A percentile compares a stretch with the other conserved stretches of the same genome.
Evolutionary conservation across 164 flowering plant species (phyloP).

Genomic region (Magnolia sinica): DNA sequence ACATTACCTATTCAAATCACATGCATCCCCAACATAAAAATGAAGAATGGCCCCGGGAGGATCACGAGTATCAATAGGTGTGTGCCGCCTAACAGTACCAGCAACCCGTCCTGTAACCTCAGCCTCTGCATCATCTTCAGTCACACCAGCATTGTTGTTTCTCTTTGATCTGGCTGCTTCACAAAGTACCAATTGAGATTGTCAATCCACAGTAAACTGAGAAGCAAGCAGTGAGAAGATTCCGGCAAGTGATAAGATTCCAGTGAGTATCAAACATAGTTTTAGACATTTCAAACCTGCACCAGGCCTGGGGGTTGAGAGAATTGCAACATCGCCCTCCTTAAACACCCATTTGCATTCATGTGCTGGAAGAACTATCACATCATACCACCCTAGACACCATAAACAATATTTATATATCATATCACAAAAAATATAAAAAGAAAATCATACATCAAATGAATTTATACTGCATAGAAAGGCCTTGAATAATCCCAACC

Average conservation of each 20-base stretch:
- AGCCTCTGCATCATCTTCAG: slow-evolving; percentile 50
- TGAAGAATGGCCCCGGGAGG: slow-evolving; percentile 87
- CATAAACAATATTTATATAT: not conserved
- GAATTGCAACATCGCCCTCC: slow-evolving; percentile 96
- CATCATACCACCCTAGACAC: slow-evolving; percentile 88
- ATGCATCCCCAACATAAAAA: slow-evolving; percentile 86
- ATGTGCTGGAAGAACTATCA: slow-evolving; percentile 57
- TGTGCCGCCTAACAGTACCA: slow-evolving; percentile 82
- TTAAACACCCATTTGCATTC: slow-evolving; percentile 86
- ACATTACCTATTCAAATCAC: slow-evolving; percentile 62
- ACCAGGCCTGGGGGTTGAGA: slow-evolving; percentile 79
- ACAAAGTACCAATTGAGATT: not conserved
- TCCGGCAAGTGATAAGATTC: not conserved
- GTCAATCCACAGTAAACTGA: not conserved
- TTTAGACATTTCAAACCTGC: slow-evolving; percentile 49
- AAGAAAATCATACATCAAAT: not conserved
- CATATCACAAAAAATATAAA: not conserved
- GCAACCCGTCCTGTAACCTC: slow-evolving; percentile 72
- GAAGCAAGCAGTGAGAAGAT: not conserved
- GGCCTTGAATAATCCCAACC: not conserved
- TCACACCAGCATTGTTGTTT: slow-evolving; percentile 27
- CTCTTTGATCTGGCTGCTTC: slow-evolving; percentile 59
- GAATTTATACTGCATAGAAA: not conserved
- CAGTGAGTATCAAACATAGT: not conserved
- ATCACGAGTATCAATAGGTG: slow-evolving; percentile 81